Evolutionary conservation across 306 rosid species (phyloP).

Genomic region (Prosopis cineraria): DNA sequence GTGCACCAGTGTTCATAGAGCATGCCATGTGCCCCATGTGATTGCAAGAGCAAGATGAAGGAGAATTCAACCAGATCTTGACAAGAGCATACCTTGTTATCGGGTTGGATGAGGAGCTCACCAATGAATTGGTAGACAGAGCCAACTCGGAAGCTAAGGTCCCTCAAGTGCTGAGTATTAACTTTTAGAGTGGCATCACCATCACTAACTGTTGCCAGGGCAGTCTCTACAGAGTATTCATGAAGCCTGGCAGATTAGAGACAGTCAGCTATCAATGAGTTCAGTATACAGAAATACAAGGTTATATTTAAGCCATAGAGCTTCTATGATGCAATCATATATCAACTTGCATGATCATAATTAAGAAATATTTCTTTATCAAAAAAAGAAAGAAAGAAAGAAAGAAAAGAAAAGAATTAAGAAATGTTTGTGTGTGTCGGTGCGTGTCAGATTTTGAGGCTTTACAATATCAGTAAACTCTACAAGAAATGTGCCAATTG

Average conservation of each 20-base stretch:
- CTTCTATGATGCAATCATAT: conserved; percentile 28
- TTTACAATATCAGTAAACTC: background rate
- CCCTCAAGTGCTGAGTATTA: conserved; percentile 59
- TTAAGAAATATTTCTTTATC: too few species aligned
- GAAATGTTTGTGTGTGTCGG: too few species aligned
- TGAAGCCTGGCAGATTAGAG: conserved; percentile 49
- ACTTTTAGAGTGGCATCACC: conserved; percentile 57
- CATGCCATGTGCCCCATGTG: conserved; percentile 5
- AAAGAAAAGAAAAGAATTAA: too few species aligned
- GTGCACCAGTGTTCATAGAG: conserved; percentile 12
- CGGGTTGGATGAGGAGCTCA: conserved; percentile 67
- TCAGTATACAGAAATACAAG: conserved; percentile 7
- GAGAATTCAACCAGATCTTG: background rate
- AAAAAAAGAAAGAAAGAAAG: too few species aligned
- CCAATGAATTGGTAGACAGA: conserved; percentile 86
- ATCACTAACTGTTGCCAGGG: conserved; percentile 59
- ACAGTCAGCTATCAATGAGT: conserved; percentile 15
- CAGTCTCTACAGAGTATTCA: conserved; percentile 65
- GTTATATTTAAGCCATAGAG: background rate
- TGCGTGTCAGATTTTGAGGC: background rate
- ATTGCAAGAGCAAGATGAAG: background rate
- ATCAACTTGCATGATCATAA: conserved; percentile 8
- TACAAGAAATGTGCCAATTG: background rate
- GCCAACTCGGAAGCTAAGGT: conserved; percentile 62
- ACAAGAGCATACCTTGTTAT: conserved; percentile 57